Evolutionary conservation across 441 rosid genomes (phyloP), one percentile per base, ranked within the genome.

Genomic region (Gossypium schwendimanii): DNA sequence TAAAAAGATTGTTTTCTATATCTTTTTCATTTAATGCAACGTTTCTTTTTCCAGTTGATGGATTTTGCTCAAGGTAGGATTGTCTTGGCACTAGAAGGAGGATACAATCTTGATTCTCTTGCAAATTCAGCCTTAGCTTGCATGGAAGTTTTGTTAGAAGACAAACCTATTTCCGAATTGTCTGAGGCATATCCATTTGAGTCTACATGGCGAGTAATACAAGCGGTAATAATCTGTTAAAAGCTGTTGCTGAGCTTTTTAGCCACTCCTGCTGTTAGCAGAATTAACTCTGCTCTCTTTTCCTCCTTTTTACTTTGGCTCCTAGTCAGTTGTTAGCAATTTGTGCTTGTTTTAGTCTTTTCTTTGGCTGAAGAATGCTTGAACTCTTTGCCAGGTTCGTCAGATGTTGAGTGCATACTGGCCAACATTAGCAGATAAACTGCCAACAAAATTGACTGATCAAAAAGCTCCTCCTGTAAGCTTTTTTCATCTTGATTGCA

Each of bases 81-180:
- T 75, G 92, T 91, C 28, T 74, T 95, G 84, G 96, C 95, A 31
- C 74, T 95, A 78, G 99, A 95, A 81, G 99, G 99, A 81, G 99
- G 99, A 15, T 95, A 95, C 86, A 93, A 91, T 81, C 96, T 89
- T 47, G 80, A 82, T 68, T 91, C 98, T 4, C 83, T 90, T 65
- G 94, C 99, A 79, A 85, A 89, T 72, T 89, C 96, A 45, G 87
- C 85, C 76, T 89, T 93, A 54, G 99, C 97, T 15, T 95, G 99
- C 80, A 76, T 93, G 84, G 76, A 89, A 83, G 93, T 91, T 77
- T 76, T 95, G 81, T 89, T 95, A 58, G 97, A 79, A 24, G 80
- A 81, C 69, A 82, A 88, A 73, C 77, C 76, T 68, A 66, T 78
- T 69, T 60, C 79, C 63, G 89, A 87, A 76, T 88, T 89, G 70